phyloP scores from a whole-genome alignment of 106 monocot species.

The Dendrobium huoshanense region DNA sequence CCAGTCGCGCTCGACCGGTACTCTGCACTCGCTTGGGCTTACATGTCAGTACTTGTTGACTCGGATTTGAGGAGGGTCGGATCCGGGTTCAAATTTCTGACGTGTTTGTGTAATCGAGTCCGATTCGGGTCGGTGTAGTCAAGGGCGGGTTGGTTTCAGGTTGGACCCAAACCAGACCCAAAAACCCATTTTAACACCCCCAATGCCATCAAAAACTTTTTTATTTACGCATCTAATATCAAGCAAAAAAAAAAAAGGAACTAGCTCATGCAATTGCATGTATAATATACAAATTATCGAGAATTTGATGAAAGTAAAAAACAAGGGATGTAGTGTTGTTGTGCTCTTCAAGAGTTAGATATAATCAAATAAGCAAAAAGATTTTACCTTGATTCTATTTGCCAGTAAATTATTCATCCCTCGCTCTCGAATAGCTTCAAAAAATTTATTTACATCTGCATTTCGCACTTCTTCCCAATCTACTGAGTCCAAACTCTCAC shows the following conservation, averaged over 20 bases:
- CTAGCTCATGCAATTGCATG: background rate
- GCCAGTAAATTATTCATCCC: constrained; percentile 77
- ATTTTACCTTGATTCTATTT: constrained; percentile 69
- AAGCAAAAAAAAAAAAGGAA: no score
- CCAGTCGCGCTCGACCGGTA: no score
- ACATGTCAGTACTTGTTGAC: no score
- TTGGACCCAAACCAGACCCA: no score
- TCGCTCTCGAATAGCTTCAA: constrained; percentile 53
- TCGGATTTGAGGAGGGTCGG: no score
- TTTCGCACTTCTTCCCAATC: constrained; percentile 68
- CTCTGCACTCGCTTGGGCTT: no score
- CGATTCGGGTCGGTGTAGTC: no score
- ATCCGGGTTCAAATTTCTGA: no score
- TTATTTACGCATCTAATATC: background rate
- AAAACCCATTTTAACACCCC: no score
- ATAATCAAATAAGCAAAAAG: background rate
- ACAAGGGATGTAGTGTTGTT: background rate
- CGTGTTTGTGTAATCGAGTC: no score
- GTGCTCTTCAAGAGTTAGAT: background rate
- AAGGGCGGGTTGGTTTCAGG: no score
- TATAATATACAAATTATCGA: background rate
- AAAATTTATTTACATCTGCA: constrained; percentile 48
- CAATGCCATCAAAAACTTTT: no score
- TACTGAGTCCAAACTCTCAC: constrained; percentile 47
- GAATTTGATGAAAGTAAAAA: background rate